A percentile compares a stretch with the other conserved stretches of the same genome.
These are phyloP conservation scores for Babesia divergens DNA, from an alignment of 169 alveolate genomes.

Conservation along the genomic window DNA sequence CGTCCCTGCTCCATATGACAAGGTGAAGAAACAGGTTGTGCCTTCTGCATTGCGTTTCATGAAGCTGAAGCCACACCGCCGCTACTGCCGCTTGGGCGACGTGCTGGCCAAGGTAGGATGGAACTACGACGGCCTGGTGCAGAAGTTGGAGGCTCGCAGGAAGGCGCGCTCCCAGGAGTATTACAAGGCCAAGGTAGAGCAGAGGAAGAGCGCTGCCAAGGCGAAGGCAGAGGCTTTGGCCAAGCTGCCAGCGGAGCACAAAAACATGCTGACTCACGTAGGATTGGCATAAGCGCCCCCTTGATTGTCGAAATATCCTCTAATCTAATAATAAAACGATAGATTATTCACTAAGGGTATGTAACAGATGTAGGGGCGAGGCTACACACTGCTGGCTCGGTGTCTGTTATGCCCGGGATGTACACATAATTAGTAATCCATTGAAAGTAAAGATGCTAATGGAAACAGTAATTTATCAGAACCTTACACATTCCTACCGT, in stretches of 20 bases:
- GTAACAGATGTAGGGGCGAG: background rate
- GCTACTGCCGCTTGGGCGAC: slow-evolving; percentile 88
- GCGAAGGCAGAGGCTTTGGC: slow-evolving; percentile 57
- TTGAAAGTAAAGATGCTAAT: slow-evolving; percentile 20
- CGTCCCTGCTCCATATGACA: slow-evolving; percentile 92
- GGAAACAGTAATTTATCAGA: slow-evolving; percentile 43
- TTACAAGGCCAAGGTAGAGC: slow-evolving; percentile 78
- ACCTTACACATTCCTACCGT: slow-evolving; percentile 45
- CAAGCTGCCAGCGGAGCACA: slow-evolving; percentile 54
- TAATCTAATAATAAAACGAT: slow-evolving; percentile 3
- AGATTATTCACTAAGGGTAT: background rate
- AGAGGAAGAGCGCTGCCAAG: slow-evolving; percentile 33
- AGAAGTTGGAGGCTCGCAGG: slow-evolving; percentile 88
- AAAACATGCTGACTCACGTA: slow-evolving; percentile 28
- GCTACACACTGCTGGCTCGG: background rate
- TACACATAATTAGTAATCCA: background rate
- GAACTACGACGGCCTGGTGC: slow-evolving; percentile 84
- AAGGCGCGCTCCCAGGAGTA: slow-evolving; percentile 82
- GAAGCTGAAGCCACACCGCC: slow-evolving; percentile 81
- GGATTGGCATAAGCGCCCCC: slow-evolving; percentile 11
- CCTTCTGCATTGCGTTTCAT: slow-evolving; percentile 91
- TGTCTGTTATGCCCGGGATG: background rate
- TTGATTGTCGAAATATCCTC: background rate
- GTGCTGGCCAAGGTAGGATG: slow-evolving; percentile 88
- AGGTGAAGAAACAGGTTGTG: slow-evolving; percentile 88